Percentiles rank a stretch among this genome's conserved stretches.
phyloP scores from a whole-genome alignment of 2,329 filamentous ascomycete species.

The Dactylellina leptospora region DNA sequence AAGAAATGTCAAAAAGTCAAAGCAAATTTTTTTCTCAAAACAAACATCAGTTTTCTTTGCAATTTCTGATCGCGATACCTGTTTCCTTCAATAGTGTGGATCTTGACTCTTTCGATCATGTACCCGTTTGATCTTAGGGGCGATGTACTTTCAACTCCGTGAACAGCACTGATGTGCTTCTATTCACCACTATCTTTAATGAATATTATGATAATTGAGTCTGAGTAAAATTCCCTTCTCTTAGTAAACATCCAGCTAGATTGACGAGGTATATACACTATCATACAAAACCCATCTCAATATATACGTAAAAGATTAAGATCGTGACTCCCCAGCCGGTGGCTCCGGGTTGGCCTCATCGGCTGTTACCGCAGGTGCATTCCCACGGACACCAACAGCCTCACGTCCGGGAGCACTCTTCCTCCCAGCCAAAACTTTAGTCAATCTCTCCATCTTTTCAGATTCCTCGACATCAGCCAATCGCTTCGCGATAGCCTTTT shows the following conservation, averaged over 20 bases:
- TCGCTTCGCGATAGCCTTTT: constrained; percentile 55
- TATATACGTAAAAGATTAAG: neutral
- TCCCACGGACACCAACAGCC: neutral
- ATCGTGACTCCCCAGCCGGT: neutral
- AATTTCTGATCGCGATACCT: neutral
- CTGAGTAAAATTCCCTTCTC: too few relatives aligned
- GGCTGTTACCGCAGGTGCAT: neutral
- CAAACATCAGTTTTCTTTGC: neutral
- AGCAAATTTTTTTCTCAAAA: constrained; percentile 7
- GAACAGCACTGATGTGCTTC: constrained; percentile 9
- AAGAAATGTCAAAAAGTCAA: constrained; percentile 10
- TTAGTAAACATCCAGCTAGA: too few relatives aligned
- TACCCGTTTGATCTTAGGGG: neutral
- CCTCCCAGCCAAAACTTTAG: constrained; percentile 22
- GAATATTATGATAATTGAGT: constrained; percentile 27
- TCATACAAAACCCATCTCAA: constrained; percentile 12
- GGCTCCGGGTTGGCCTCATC: too few relatives aligned
- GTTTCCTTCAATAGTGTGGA: neutral
- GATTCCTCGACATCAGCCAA: constrained; percentile 34
- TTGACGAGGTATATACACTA: constrained; percentile 17
- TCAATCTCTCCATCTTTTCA: constrained; percentile 25
- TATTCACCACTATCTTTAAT: constrained; percentile 46
- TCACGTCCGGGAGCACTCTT: constrained; percentile 1
- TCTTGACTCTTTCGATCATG: constrained; percentile 1
- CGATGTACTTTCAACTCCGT: neutral